Base-by-base conservation (phyloP, 805 yeast species). In the Starmerella gropengiesseri region DNA sequence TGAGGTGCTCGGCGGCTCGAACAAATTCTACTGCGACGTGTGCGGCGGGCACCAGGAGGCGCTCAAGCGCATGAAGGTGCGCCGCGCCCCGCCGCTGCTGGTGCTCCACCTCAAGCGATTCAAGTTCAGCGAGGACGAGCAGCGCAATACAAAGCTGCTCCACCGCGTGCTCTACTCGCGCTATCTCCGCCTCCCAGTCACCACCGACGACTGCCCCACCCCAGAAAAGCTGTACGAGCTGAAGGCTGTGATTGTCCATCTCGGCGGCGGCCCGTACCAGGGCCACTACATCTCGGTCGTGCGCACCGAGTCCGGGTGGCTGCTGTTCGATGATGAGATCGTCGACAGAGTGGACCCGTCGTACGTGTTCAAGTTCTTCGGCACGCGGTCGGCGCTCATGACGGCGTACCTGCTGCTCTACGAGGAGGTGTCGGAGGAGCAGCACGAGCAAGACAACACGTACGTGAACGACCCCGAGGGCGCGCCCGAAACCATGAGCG, bases 211-310 rank as follows among this genome's bases (percentile, higher is more conserved):
- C 53, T 56, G 73, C 38, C 63, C 62, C 19, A 61, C 66, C 13
- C 68, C 73, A 1, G 74, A 74, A 50, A 74, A 73, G 53, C 67
- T 78, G 16, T 91, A 86, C 56, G 95, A 87, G 54, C 64, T 91
- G 39, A 80, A 77, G 49, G 84, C 89, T 0, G 78, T 89, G 32
- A 91, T 91, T 11, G 86, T 91, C 9, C 98, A 91, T 58, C 77
- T 91, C 52, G 98, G 98, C 5, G 94, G 95, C 4, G 96, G 97
- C 0, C 96, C 97, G 1, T 86, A 85, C 65, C 95, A 87, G 62
- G 98, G 98, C 0, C 98, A 91, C 59, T 91, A 91, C 60, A 89
- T 91, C 8, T 73, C 94, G 0, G 65, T 91, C 5, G 80, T 91
- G 46, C 85, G 85, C 57, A 79, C 86, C 5, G 68, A 72, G 18